Evolutionary conservation across 1,284 basidiomycete species (phyloP), one percentile per base, ranked within the genome.

Genomic region (Ustilago curta): DNA sequence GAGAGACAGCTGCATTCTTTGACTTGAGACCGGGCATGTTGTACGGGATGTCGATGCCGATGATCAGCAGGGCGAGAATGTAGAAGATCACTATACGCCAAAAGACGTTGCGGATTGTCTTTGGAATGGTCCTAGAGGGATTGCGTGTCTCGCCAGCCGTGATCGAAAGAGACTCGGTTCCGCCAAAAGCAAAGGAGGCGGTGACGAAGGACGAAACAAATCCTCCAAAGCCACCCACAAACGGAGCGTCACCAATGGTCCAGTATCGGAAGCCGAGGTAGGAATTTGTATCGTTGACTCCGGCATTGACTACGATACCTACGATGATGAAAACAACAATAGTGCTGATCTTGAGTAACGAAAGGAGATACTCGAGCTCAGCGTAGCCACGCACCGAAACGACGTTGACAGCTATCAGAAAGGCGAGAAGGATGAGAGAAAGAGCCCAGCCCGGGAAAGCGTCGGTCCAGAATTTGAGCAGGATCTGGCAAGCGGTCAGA

Each of bases 331-430:
- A 65, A 55, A 70, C 40, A 19, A 68, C 59, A 52, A 77, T 66
- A 35, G 64, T 63, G 54, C 47, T 35, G 53, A 77, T 59, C 59
- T 67, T 66, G 70, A 73, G 70, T 11, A 70, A 52, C 21, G 71
- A 70, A 19, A 72, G 56, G 16, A 68, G 44, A 45, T 65, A 72
- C 44, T 73, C 69, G 59, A 89, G 88, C 88, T 92, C 90, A 78
- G 91, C 91, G 70, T 91, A 91, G 81, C 88, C 90, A 61, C 83
- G 78, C 62, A 92, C 91, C 67, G 91, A 91, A 73, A 75, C 47
- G 40, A 78, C 59, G 56, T 78, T 78, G 59, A 76, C 68, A 2
- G 57, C 44, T 45, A 73, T 57, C 43, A 71, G 32, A 55, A 87
- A 85, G 8, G 86, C 48, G 83, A 86, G 87, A 73, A 88, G 88